Base-by-base conservation (phyloP, 257 asterid genomes). In the Buddleja alternifolia region DNA sequence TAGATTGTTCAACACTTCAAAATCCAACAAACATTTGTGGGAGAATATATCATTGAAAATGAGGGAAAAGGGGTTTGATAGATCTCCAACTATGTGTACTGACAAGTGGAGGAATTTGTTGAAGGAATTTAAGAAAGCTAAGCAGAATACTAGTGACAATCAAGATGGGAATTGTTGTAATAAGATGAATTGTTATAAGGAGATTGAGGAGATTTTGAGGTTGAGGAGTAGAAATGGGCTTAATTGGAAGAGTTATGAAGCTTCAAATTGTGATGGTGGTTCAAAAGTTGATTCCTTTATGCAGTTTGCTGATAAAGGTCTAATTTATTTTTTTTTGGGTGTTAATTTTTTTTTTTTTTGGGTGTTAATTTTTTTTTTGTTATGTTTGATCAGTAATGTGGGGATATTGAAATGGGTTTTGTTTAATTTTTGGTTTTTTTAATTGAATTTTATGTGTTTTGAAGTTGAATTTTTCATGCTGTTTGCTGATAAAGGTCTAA, bases 91-190 rank as follows among this genome's bases (percentile, higher is more conserved):
- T 11, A 92, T 92, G 98, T 92, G 98, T 11, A 92, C 97, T 2
- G 97, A 89, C 45, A 92, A 92, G 71, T 92, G 98, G 98, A 84
- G 96, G 82, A 92, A 92, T 79, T 74, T 92, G 83, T 57, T 92
- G 62, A 92, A 89, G 81, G 98, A 89, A 67, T 89, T 81, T 67
- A 92, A 92, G 84, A 92, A 89, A 72, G 86, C 84, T 21, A 92
- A 87, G 81, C 96, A 85, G 78, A 80, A 62, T n/a, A n/a, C n/a
- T 24, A 71, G 50, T 63, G 78, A 74, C 36, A 88, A 78, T 14
- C 75, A 75, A 40, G 66, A 47, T 51, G 85, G 79, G 56, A 83
- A 73, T 77, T 92, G 88, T 45, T 70, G 71, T 53, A 86, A 77
- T 3, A 87, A 89, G 82, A 80, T 86, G 90, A 73, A 60, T 66